Evolutionary conservation across 306 rosid genomes (phyloP).

Genomic region (Coriaria nepalensis): DNA sequence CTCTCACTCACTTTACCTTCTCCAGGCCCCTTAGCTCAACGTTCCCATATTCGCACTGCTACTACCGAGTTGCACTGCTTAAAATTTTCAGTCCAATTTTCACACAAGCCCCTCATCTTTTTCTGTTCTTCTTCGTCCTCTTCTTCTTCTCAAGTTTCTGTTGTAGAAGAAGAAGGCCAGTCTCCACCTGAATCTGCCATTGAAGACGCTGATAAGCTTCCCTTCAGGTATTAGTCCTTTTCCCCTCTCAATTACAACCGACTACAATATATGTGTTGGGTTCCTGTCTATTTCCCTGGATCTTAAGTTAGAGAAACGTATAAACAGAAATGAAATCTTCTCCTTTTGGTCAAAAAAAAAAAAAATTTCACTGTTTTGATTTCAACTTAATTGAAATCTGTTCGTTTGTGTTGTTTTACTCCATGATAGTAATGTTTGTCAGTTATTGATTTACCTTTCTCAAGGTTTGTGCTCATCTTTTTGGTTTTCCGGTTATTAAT

Average conservation of each 20-base stretch:
- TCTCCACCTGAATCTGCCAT: constrained; percentile 24
- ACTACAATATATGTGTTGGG: not conserved
- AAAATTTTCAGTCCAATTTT: constrained; percentile 15
- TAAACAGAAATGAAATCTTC: too few relatives aligned
- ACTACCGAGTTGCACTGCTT: constrained; percentile 10
- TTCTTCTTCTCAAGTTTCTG: constrained; percentile 24
- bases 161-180: constrained; percentile 34
- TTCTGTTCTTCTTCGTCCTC: constrained; percentile 37
- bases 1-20: constrained; percentile 32
- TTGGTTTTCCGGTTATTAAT: not conserved
- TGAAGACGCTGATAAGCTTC: constrained; percentile 8
- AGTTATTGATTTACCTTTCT: too few relatives aligned
- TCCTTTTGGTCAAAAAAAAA: too few relatives aligned
- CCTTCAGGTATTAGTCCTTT: constrained; percentile 28
- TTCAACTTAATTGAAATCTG: too few relatives aligned
- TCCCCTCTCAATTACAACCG: not conserved
- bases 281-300: too few relatives aligned
- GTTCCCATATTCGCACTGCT: constrained; percentile 4
- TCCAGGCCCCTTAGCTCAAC: constrained; percentile 18
- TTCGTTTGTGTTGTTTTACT: too few relatives aligned
- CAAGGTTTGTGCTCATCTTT: not conserved
- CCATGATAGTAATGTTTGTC: too few relatives aligned
- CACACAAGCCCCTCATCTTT: constrained; percentile 17
- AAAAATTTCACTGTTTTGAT: too few relatives aligned
- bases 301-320: too few relatives aligned